A percentile compares a stretch with the other conserved stretches of the same genome.
Evolutionary conservation across 1,284 basidiomycete genomes (phyloP).

Genomic region (Tilletia horrida): DNA sequence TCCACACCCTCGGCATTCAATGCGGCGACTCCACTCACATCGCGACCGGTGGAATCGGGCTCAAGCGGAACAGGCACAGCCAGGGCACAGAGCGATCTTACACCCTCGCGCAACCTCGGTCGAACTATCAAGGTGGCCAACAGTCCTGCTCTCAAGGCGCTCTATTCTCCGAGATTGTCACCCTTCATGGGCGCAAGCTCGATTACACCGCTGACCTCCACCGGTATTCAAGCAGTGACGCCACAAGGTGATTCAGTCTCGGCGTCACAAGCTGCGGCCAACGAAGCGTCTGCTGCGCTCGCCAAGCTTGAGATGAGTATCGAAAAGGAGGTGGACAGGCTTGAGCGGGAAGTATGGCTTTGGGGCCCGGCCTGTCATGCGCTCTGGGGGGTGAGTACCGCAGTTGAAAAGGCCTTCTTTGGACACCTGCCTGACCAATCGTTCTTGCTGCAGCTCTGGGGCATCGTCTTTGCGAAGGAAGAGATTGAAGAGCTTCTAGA

Average conservation of each 20-base stretch:
- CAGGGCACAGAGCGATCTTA: not conserved
- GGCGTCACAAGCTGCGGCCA: not conserved
- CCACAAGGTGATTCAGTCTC: not conserved
- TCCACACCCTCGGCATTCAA: not conserved
- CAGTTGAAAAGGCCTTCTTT: not conserved
- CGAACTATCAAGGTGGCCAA: constrained; percentile 15
- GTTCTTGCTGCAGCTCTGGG: constrained; percentile 35
- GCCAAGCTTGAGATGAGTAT: constrained; percentile 34
- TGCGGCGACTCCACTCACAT: not conserved
- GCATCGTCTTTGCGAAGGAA: constrained; percentile 47
- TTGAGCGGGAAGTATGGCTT: constrained; percentile 45
- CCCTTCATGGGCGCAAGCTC: not conserved
- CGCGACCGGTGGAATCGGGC: not conserved
- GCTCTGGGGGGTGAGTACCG: constrained; percentile 39
- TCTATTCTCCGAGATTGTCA: constrained; percentile 6
- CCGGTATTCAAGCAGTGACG: not conserved
- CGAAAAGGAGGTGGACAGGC: constrained; percentile 45
- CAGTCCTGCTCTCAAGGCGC: constrained; percentile 1
- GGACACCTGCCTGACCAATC: not conserved
- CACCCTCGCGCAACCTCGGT: not conserved
- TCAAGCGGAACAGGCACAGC: not conserved
- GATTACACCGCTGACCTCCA: too few relatives aligned
- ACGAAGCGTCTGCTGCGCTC: constrained; percentile 22
- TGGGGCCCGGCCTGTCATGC: constrained; percentile 50
- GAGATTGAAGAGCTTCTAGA: constrained; percentile 37